Conservation (phyloP, 805 yeast species). For the Candida railenensis region DNA sequence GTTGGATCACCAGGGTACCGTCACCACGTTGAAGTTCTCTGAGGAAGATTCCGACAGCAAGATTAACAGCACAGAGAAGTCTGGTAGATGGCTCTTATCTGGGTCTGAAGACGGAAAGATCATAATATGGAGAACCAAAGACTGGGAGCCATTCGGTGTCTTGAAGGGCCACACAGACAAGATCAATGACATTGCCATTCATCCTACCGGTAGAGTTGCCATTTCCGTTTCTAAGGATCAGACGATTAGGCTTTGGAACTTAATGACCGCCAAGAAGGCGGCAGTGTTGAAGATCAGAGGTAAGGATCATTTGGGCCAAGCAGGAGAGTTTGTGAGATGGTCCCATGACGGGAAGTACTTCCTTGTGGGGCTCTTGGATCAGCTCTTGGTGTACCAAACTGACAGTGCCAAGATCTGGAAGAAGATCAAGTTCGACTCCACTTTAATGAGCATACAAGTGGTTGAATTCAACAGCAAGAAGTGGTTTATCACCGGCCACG, state of each 20-base stretch:
- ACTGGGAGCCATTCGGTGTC: slow-evolving; percentile 90
- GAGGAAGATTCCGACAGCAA: slow-evolving; percentile 33
- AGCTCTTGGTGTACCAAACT: slow-evolving; percentile 64
- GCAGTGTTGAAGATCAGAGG: slow-evolving; percentile 74
- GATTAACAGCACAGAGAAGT: slow-evolving; percentile 25
- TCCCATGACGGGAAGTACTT: slow-evolving; percentile 64
- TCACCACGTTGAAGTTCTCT: slow-evolving; percentile 74
- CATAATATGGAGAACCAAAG: slow-evolving; percentile 91
- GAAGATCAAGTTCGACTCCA: slow-evolving; percentile 50
- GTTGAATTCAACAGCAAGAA: slow-evolving; percentile 46
- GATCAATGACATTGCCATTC: slow-evolving; percentile 82
- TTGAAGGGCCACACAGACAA: slow-evolving; percentile 87
- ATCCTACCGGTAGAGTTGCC: slow-evolving; percentile 87
- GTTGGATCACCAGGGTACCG: slow-evolving; percentile 84
- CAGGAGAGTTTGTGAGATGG: slow-evolving; percentile 70
- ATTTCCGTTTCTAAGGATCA: slow-evolving; percentile 84
- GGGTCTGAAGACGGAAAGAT: slow-evolving; percentile 91
- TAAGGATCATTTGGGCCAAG: slow-evolving; percentile 63
- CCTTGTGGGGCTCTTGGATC: slow-evolving; percentile 69
- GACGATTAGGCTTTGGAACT: slow-evolving; percentile 87
- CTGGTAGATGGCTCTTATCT: slow-evolving; percentile 87
- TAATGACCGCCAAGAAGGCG: slow-evolving; percentile 95
- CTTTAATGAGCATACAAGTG: slow-evolving; percentile 69
- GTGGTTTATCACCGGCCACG: slow-evolving; percentile 64
- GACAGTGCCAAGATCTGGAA: slow-evolving; percentile 56